phyloP scores from a whole-genome alignment of 768 basidiomycete genomes.

The Phanerochaete sordida region DNA sequence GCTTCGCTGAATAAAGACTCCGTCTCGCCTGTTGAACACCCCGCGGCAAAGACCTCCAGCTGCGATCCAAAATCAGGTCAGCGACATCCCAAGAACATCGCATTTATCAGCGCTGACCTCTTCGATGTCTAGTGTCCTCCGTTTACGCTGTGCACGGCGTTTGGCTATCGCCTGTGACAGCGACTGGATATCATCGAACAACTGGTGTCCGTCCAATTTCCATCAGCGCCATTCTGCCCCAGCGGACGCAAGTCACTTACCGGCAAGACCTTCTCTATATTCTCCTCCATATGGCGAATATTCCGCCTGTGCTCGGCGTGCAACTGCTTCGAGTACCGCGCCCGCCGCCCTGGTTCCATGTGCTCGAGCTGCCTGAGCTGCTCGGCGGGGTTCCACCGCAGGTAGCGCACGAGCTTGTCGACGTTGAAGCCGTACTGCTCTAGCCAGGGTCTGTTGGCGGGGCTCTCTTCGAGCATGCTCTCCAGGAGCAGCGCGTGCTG shows the following conservation, averaged over 20 bases:
- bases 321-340: not conserved
- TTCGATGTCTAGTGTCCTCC: not conserved
- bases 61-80: not conserved
- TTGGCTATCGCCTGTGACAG: not conserved
- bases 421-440: slow-evolving; percentile 8
- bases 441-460: slow-evolving; percentile 2
- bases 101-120: not conserved
- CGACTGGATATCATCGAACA: slow-evolving; percentile 2
- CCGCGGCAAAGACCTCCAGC: slow-evolving; percentile 1
- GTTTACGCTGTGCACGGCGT: not conserved
- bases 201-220: not conserved
- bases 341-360: not conserved
- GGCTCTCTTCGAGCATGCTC: slow-evolving; percentile 1
- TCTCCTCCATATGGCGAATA: slow-evolving; percentile 8
- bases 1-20: not conserved
- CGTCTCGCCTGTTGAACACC: not conserved
- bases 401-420: slow-evolving; percentile 3
- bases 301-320: not conserved
- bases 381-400: slow-evolving; percentile 11
- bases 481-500: slow-evolving; percentile 9
- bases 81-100: not conserved
- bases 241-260: not conserved
- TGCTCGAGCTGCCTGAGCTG: slow-evolving; percentile 5
- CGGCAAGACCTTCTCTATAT: slow-evolving; percentile 3
- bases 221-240: not conserved